Base-by-base conservation (phyloP, 148 eudicot species). In the Silene latifolia region DNA sequence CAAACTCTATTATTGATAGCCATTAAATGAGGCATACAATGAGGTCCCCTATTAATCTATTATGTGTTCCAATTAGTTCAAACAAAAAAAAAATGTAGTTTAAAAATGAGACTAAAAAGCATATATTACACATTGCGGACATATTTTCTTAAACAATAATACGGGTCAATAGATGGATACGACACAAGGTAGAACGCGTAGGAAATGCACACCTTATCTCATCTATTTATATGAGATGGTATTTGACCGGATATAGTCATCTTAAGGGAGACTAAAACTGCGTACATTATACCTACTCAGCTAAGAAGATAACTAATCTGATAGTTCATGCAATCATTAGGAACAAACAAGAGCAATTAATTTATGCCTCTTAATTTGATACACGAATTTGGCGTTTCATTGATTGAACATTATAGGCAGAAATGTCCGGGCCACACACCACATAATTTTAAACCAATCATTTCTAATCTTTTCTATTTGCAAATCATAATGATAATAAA, bases 371-470 rank as follows among this genome's bases (percentile, higher is more conserved):
- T 58, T 39, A 76, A 69, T 13, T 18, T 60, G 73, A 60, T 72
- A 60, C 73, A 69, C 60, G 47, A 69, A 46, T 76, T 23, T 35
- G 73, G 73, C 79, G 59, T 27, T 15, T 67, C 64, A 75, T 75
- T 75, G 46, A 75, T 75, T 75, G 78, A 54, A 48, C 15, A 75
- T 72, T 20, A 20, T 3, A 74, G 35, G 42, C 35, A 67, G 42
- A 69, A 54, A 67, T 69, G 32, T 69, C 18, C 14, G 21, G 73
- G 73, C 19, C 7, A 14, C 27, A 51, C 39, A 53, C 35, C 73
- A 51, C 46, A 51, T 11, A 47, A 69, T 10, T 24, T 15, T 14
- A 54, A 25, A 24, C 73, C 61, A 70, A 72, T 60, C 65, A 72
- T 72, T 72, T n/a, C 39, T 19, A 27, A 24, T 5, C 0, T 18